Evolutionary conservation across 2,329 filamentous ascomycete genomes (phyloP).

Genomic region (Sarocladium kiliense): DNA sequence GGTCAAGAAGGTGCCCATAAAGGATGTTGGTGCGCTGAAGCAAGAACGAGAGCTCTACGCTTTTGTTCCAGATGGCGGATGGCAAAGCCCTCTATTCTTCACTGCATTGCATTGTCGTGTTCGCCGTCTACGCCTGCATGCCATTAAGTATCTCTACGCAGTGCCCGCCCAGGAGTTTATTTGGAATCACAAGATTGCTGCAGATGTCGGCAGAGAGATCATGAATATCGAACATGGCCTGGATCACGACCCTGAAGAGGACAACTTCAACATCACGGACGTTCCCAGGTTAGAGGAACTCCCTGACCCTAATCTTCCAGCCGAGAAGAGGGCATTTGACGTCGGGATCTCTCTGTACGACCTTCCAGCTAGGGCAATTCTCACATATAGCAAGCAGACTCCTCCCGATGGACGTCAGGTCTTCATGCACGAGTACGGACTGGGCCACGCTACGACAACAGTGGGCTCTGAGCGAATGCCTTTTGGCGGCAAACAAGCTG

Average conservation of each 20-base stretch:
- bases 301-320: not conserved
- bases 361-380: not conserved
- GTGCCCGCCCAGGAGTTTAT: not conserved
- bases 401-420: no score
- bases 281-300: not conserved
- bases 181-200: slow-evolving; percentile 1
- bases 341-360: not conserved
- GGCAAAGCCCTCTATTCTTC: not conserved
- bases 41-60: not conserved
- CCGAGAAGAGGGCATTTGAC: not conserved
- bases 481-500: no score
- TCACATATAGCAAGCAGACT: not conserved
- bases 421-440: no score
- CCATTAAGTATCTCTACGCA: not conserved
- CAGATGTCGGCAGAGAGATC: not conserved
- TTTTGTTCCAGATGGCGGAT: not conserved
- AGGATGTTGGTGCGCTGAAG: not conserved
- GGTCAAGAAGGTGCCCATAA: not conserved
- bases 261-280: not conserved
- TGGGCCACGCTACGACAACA: no score
- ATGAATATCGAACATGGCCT: not conserved
- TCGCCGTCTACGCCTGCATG: not conserved
- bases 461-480: no score
- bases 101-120: not conserved
- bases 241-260: not conserved